Evolutionary conservation across 768 basidiomycete species (phyloP).

Genomic region (Suillus subluteus): DNA sequence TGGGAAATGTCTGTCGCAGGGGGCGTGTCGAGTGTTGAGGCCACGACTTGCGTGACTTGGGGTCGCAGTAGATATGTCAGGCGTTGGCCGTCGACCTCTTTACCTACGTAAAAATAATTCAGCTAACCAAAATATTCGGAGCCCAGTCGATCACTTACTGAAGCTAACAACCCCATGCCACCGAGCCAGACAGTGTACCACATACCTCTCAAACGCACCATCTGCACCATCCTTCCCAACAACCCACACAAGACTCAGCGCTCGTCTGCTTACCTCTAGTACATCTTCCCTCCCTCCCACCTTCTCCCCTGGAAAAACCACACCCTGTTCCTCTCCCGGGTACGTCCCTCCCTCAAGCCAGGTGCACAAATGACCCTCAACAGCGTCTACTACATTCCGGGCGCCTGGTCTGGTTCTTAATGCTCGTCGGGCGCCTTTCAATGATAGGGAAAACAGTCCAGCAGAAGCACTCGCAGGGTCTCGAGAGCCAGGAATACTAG

Average conservation of each 20-base stretch:
- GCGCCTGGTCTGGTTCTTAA: conserved; percentile 57
- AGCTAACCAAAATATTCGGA: neutral
- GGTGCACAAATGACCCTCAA: conserved; percentile 62
- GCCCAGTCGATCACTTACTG: conserved; percentile 50
- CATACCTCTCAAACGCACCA: conserved; percentile 77
- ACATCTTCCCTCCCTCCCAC: conserved; percentile 59
- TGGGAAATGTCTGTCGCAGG: conserved; percentile 69
- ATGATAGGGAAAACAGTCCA: conserved; percentile 74
- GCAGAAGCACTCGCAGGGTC: conserved; percentile 65
- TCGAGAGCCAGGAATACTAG: conserved; percentile 39
- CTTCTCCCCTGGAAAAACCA: conserved; percentile 43
- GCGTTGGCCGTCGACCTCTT: conserved; percentile 54
- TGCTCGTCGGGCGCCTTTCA: conserved; percentile 74
- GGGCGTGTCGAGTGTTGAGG: conserved; percentile 62
- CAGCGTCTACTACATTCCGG: conserved; percentile 63
- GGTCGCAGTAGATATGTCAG: conserved; percentile 83
- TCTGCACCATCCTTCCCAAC: conserved; percentile 41
- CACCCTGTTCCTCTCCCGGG: conserved; percentile 50
- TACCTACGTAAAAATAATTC: conserved; percentile 36
- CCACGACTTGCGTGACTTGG: conserved; percentile 62
- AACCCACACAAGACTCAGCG: conserved; percentile 74
- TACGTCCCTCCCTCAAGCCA: conserved; percentile 71
- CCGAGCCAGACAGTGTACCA: conserved; percentile 82
- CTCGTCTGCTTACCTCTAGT: conserved; percentile 67
- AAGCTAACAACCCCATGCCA: conserved; percentile 82